These are phyloP conservation scores for Azolla pinnata DNA, from an alignment of 75 land plant genomes.

Conservation along the genomic window DNA sequence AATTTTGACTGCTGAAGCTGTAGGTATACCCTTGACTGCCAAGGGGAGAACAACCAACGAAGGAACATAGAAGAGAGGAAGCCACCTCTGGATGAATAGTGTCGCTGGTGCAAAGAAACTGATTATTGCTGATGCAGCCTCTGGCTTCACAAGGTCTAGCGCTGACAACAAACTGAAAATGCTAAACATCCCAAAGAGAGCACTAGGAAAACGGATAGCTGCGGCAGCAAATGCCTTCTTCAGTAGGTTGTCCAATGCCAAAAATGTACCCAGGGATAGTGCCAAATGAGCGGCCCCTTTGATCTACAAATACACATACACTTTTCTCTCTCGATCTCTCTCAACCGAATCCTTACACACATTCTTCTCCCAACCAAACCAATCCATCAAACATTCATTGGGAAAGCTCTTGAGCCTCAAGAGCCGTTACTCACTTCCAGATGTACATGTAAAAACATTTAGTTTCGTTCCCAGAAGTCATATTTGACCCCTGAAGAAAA, in stretches of 20 bases:
- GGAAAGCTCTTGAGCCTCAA: too few relatives aligned
- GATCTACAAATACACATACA: slow-evolving; percentile 35
- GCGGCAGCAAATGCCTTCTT: slow-evolving; percentile 55
- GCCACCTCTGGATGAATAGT: slow-evolving; percentile 89
- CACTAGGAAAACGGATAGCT: slow-evolving; percentile 83
- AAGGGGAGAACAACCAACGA: slow-evolving; percentile 88
- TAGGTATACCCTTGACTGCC: slow-evolving; percentile 81
- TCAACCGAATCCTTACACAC: too few relatives aligned
- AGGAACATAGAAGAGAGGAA: slow-evolving; percentile 93
- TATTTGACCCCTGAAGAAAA: too few relatives aligned
- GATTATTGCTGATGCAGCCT: slow-evolving; percentile 43
- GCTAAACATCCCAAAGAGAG: slow-evolving; percentile 94
- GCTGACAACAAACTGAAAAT: slow-evolving; percentile 52
- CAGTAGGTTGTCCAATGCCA: slow-evolving; percentile 67
- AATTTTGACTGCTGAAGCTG: slow-evolving; percentile 80
- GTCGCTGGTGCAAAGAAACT: slow-evolving; percentile 79
- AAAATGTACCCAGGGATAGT: slow-evolving; percentile 62
- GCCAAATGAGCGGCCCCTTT: slow-evolving; percentile 47
- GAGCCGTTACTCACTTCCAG: too few relatives aligned
- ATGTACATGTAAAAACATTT: too few relatives aligned
- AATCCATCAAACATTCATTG: too few relatives aligned
- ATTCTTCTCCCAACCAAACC: too few relatives aligned
- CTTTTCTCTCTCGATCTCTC: background rate
- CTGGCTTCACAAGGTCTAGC: slow-evolving; percentile 39
- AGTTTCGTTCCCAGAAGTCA: too few relatives aligned